Evolutionary conservation across 176 grass and related monocot species (phyloP).

Genomic region (Cenchrus purpureus): DNA sequence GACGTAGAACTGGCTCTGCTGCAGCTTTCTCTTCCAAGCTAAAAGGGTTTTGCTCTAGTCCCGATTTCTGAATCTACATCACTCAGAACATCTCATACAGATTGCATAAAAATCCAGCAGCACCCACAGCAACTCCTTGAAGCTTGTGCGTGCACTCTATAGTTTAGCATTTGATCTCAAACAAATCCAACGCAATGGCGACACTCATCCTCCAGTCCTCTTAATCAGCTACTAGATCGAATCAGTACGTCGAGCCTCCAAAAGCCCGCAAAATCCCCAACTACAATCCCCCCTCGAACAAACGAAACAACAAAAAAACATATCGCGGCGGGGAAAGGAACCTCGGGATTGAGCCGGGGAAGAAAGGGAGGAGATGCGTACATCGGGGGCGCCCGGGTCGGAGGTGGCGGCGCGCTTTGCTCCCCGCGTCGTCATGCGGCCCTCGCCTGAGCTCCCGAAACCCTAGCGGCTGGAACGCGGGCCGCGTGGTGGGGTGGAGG

Average conservation of each 20-base stretch:
- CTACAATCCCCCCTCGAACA: background rate
- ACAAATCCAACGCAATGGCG: background rate
- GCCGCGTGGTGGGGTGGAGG: background rate
- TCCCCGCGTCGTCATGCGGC: conserved; percentile 53
- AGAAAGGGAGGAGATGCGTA: conserved; percentile 28
- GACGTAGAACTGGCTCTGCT: background rate
- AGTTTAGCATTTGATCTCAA: background rate
- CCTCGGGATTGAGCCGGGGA: background rate
- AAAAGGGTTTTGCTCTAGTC: background rate
- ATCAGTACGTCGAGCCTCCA: background rate
- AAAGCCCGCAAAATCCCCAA: background rate
- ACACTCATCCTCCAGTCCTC: no score
- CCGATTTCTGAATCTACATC: background rate
- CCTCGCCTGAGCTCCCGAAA: conserved; percentile 10
- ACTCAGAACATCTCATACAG: background rate
- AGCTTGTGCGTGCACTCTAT: background rate
- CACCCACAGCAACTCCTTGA: background rate
- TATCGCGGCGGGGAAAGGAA: background rate
- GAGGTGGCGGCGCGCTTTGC: conserved; percentile 58
- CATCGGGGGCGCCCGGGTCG: conserved; percentile 40
- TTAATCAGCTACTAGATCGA: conserved; percentile 12
- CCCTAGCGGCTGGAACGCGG: conserved; percentile 15
- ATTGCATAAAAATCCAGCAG: background rate
- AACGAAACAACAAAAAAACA: background rate
- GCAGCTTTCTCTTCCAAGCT: background rate